These are phyloP conservation scores for Cucurbita maxima DNA, from an alignment of 306 rosid genomes.

Conservation along the genomic window DNA sequence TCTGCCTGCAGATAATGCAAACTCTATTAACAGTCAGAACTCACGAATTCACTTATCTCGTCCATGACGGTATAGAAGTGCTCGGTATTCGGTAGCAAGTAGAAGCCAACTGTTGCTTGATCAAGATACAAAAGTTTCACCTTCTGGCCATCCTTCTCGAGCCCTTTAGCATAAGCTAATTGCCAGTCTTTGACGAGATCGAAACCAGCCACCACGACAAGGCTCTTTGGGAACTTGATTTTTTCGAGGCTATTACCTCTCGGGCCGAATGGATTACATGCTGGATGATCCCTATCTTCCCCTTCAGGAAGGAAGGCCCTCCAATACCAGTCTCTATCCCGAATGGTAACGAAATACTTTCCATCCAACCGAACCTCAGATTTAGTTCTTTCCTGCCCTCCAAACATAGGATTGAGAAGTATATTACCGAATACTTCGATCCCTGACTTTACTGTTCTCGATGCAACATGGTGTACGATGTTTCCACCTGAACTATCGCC, in stretches of 20 bases:
- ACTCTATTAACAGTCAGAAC: background rate
- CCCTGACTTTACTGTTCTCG: background rate
- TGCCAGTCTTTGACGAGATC: background rate
- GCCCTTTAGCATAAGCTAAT: background rate
- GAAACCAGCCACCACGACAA: background rate
- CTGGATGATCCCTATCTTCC: background rate
- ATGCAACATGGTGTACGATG: background rate
- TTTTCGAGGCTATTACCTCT: background rate
- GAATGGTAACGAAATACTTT: background rate
- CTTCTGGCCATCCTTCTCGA: background rate
- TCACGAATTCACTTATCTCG: background rate
- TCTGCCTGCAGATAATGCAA: background rate
- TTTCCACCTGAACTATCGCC: constrained; percentile 97
- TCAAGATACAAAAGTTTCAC: background rate
- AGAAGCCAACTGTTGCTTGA: background rate
- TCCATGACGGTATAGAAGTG: background rate
- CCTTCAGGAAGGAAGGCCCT: background rate
- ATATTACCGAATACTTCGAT: background rate
- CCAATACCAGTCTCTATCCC: background rate
- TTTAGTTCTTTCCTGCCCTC: background rate
- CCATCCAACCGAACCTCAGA: background rate
- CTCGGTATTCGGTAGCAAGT: background rate
- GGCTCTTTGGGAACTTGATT: background rate
- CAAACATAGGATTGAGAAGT: background rate
- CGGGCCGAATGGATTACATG: background rate